A percentile compares a stretch with the other conserved stretches of the same genome.
phyloP scores from a whole-genome alignment of 73 alveolate genomes.

The Blepharisma japonicum region DNA sequence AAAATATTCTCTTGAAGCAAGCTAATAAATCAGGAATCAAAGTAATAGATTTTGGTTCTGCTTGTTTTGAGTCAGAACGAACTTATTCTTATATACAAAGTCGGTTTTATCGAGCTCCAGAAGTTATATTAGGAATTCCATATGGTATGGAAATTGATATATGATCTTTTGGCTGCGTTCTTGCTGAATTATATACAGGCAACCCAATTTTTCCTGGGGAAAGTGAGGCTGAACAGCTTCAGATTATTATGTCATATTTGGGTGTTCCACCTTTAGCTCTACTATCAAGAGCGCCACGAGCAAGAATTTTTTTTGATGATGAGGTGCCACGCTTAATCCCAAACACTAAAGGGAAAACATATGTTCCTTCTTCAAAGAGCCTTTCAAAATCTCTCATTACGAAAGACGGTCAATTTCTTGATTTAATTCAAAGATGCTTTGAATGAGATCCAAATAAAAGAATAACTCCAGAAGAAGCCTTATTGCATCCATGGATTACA shows the following conservation, averaged over 20 bases:
- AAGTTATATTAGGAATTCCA: conserved; percentile 86
- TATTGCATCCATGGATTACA: conserved; percentile 73
- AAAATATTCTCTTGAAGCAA: conserved; percentile 57
- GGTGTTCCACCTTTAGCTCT: conserved; percentile 67
- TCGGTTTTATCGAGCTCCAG: conserved; percentile 93
- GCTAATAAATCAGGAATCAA: conserved; percentile 62
- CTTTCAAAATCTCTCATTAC: too few species aligned
- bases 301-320: too few species aligned
- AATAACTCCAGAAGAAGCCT: conserved; percentile 55
- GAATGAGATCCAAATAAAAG: conserved; percentile 51
- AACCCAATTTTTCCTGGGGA: conserved; percentile 86
- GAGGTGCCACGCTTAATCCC: too few species aligned
- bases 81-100: conserved; percentile 79
- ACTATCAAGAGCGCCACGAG: too few species aligned
- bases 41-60: conserved; percentile 74
- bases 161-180: conserved; percentile 93
- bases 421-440: conserved; percentile 52
- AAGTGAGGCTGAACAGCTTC: conserved; percentile 70
- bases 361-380: too few species aligned
- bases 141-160: conserved; percentile 89
- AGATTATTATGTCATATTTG: conserved; percentile 60
- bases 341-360: too few species aligned
- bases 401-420: conserved; percentile 37
- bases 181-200: conserved; percentile 81
- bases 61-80: conserved; percentile 61